These are phyloP conservation scores for Pyrenochaeta sp. DNA, from an alignment of 2,329 filamentous ascomycete genomes.

Conservation along the genomic window DNA sequence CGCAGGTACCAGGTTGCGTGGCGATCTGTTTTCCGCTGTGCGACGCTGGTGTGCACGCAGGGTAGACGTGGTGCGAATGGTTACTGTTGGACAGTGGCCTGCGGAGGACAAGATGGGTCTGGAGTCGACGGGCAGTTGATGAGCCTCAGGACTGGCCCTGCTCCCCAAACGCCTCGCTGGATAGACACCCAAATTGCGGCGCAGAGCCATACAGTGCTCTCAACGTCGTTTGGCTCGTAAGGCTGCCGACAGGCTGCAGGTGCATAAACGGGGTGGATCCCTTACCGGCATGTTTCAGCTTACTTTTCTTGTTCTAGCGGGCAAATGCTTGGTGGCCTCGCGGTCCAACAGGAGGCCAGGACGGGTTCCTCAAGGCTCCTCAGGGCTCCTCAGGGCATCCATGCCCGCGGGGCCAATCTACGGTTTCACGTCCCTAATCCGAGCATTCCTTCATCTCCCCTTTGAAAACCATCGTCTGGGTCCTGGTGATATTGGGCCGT, in stretches of 20 bases:
- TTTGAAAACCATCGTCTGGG: conserved; percentile 36
- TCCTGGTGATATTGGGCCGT: conserved; percentile 38
- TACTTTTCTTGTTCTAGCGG: conserved; percentile 34
- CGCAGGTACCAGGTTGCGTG: conserved; percentile 10
- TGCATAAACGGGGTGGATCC: conserved; percentile 26
- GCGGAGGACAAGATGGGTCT: not conserved
- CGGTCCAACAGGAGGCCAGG: conserved; percentile 28
- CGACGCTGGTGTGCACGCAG: conserved; percentile 6
- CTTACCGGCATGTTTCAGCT: conserved; percentile 46
- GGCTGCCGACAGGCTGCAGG: conserved; percentile 22
- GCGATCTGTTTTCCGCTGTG: conserved; percentile 12
- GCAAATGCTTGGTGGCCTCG: conserved; percentile 13
- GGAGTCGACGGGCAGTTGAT: conserved; percentile 6
- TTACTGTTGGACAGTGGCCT: not conserved
- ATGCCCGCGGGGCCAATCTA: conserved; percentile 30
- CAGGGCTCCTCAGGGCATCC: conserved; percentile 12
- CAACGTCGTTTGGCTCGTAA: conserved; percentile 25
- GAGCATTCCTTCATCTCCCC: conserved; percentile 51
- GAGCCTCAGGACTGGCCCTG: conserved; percentile 16
- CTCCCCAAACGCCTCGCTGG: conserved; percentile 13
- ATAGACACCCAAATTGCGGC: conserved; percentile 14
- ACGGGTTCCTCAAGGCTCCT: conserved; percentile 6
- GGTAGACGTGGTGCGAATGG: conserved; percentile 12
- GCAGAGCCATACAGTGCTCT: conserved; percentile 17
- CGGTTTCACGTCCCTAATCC: conserved; percentile 47